Evolutionary conservation across 148 eudicot species (phyloP).

Genomic region (Camellia granthamiana): DNA sequence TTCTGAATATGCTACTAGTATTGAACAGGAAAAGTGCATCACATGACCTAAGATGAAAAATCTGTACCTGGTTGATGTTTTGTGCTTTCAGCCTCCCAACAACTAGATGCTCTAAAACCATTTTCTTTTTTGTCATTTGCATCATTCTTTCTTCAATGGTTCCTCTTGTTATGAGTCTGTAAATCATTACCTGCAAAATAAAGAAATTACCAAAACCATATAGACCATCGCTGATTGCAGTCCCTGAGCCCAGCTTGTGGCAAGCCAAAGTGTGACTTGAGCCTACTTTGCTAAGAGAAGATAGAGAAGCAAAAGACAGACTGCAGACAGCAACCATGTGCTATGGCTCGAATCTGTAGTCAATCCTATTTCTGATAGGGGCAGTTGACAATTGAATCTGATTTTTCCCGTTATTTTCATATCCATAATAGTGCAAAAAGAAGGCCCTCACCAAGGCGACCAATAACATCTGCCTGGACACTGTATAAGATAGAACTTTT

Average conservation of each 20-base stretch:
- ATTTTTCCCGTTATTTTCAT: too few species aligned
- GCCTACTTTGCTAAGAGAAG: too few species aligned
- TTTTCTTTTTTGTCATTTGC: constrained; percentile 97
- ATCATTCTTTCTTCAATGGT: constrained; percentile 99
- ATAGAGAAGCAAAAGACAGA: too few species aligned
- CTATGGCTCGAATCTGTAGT: too few species aligned
- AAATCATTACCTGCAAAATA: constrained; percentile 84
- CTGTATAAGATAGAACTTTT: constrained; percentile 7
- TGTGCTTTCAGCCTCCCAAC: constrained; percentile 94
- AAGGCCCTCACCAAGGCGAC: background rate
- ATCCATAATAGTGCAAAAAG: too few species aligned
- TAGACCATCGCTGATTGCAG: too few species aligned
- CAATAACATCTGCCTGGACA: background rate
- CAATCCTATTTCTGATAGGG: too few species aligned
- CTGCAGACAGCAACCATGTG: too few species aligned
- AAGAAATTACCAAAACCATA: too few species aligned
- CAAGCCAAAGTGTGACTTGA: too few species aligned
- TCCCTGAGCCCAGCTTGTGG: too few species aligned
- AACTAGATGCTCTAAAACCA: constrained; percentile 97
- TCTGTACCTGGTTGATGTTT: constrained; percentile 84
- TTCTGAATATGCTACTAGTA: background rate
- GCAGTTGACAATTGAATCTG: too few species aligned
- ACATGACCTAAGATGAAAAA: constrained; percentile 11
- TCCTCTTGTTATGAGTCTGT: constrained; percentile 85
- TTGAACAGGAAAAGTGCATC: background rate